These are phyloP conservation scores for Auriscalpium orientale DNA, from an alignment of 768 basidiomycete species.

Conservation along the genomic window DNA sequence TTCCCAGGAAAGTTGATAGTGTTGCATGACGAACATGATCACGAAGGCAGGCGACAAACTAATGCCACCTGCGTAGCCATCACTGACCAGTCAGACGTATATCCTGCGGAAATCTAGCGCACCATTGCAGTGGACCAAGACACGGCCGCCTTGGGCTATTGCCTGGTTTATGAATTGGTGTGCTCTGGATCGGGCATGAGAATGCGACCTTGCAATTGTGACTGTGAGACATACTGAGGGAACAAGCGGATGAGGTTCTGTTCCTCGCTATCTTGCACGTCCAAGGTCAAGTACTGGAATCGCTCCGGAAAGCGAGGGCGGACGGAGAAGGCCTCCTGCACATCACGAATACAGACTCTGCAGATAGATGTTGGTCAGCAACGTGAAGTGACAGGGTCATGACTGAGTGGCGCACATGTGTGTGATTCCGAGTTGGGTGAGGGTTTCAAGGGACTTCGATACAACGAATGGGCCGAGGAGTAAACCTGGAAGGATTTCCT, in stretches of 20 bases:
- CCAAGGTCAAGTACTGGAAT: constrained; percentile 72
- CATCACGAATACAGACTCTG: constrained; percentile 85
- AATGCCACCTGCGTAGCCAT: constrained; percentile 57
- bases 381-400: neutral
- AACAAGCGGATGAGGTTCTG: constrained; percentile 91
- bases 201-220: neutral
- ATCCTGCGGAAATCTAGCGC: constrained; percentile 11
- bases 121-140: constrained; percentile 90
- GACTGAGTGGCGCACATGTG: constrained; percentile 54
- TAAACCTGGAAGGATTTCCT: constrained; percentile 81
- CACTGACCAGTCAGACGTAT: neutral
- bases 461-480: constrained; percentile 84
- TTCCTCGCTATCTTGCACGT: constrained; percentile 89
- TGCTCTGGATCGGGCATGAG: constrained; percentile 38
- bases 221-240: constrained; percentile 50
- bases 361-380: neutral
- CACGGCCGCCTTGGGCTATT: constrained; percentile 58
- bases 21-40: constrained; percentile 90
- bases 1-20: constrained; percentile 76
- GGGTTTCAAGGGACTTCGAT: constrained; percentile 70
- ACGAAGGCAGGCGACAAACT: constrained; percentile 84
- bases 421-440: constrained; percentile 60
- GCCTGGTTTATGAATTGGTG: constrained; percentile 70
- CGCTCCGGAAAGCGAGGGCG: constrained; percentile 74
- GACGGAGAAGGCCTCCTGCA: constrained; percentile 86